These are phyloP conservation scores for Yamadazyma blattariae DNA, from an alignment of 1,139 yeast genomes.

Conservation along the genomic window DNA sequence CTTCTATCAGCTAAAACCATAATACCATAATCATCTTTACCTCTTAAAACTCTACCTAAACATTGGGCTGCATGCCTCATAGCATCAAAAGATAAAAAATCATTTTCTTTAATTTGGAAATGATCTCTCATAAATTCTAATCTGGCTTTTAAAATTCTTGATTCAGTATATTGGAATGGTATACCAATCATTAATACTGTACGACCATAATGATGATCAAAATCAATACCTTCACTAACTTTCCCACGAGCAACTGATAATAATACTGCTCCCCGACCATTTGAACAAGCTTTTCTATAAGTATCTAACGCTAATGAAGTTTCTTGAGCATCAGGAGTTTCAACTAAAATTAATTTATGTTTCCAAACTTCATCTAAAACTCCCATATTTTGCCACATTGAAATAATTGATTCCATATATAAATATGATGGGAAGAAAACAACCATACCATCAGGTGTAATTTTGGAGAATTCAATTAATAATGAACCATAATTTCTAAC, in stretches of 20 bases:
- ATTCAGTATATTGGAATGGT: slow-evolving; percentile 97
- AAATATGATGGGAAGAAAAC: slow-evolving; percentile 96
- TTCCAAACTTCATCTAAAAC: slow-evolving; percentile 98
- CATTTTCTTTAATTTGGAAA: slow-evolving; percentile 88
- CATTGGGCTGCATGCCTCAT: slow-evolving; percentile 99
- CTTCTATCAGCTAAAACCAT: slow-evolving; percentile 97
- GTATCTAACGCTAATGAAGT: slow-evolving; percentile 94
- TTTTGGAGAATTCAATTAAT: slow-evolving; percentile 86
- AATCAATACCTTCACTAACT: slow-evolving; percentile 98
- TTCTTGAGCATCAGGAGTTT: slow-evolving; percentile 99
- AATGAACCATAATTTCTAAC: slow-evolving; percentile 95
- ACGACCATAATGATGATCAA: slow-evolving; percentile 97
- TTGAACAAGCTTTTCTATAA: slow-evolving; percentile 92
- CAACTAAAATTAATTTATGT: slow-evolving; percentile 90
- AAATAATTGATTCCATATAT: slow-evolving; percentile 95
- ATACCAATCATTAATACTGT: slow-evolving; percentile 98
- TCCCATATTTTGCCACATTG: slow-evolving; percentile 99
- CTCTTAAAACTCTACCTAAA: slow-evolving; percentile 92
- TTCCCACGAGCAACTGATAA: slow-evolving; percentile 98
- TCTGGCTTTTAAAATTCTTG: slow-evolving; percentile 91
- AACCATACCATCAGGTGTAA: slow-evolving; percentile 97
- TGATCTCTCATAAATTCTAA: slow-evolving; percentile 91
- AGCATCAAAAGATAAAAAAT: slow-evolving; percentile 94
- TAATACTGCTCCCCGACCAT: slow-evolving; percentile 96
- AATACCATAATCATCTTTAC: slow-evolving; percentile 97